Conservation (phyloP, 495 filamentous ascomycete species). For the Lophiotrema nucula region DNA sequence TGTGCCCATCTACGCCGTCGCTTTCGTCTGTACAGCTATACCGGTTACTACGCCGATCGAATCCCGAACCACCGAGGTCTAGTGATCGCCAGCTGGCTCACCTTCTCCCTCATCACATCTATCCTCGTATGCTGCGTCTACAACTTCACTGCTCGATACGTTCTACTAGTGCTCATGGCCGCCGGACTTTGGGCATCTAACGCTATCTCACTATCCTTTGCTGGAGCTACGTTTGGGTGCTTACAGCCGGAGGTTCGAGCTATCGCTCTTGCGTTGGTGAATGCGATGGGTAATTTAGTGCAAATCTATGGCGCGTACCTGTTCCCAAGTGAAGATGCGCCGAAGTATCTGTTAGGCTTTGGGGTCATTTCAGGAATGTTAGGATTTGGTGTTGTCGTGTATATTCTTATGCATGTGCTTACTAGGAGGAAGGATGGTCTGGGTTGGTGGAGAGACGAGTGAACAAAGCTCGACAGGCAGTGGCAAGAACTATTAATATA, state of each 20-base stretch:
- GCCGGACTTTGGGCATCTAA: slow-evolving; percentile 52
- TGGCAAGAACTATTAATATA: no score
- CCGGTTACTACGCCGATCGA: slow-evolving; percentile 77
- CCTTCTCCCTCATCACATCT: slow-evolving; percentile 44
- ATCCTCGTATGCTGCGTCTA: slow-evolving; percentile 48
- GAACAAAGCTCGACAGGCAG: no score
- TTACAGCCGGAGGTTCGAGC: slow-evolving; percentile 47
- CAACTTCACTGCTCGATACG: slow-evolving; percentile 50
- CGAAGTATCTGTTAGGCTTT: slow-evolving; percentile 46
- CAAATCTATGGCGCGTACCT: slow-evolving; percentile 51
- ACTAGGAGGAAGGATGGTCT: slow-evolving; percentile 23
- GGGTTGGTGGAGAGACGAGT: no score
- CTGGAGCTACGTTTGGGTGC: slow-evolving; percentile 44
- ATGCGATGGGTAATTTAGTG: slow-evolving; percentile 51
- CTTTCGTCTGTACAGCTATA: slow-evolving; percentile 70
- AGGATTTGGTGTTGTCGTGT: slow-evolving; percentile 41
- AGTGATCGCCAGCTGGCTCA: slow-evolving; percentile 45
- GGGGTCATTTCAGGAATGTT: slow-evolving; percentile 45
- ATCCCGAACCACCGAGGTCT: slow-evolving; percentile 38
- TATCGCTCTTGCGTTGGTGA: slow-evolving; percentile 51
- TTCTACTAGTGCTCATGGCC: slow-evolving; percentile 53
- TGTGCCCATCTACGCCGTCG: slow-evolving; percentile 83
- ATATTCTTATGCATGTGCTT: slow-evolving; percentile 36
- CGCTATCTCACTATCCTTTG: slow-evolving; percentile 47
- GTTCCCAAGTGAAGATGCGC: slow-evolving; percentile 41